A percentile compares a stretch with the other conserved stretches of the same genome.
phyloP scores from a whole-genome alignment of 805 yeast species.

The Diddensiella transvaalensis region DNA sequence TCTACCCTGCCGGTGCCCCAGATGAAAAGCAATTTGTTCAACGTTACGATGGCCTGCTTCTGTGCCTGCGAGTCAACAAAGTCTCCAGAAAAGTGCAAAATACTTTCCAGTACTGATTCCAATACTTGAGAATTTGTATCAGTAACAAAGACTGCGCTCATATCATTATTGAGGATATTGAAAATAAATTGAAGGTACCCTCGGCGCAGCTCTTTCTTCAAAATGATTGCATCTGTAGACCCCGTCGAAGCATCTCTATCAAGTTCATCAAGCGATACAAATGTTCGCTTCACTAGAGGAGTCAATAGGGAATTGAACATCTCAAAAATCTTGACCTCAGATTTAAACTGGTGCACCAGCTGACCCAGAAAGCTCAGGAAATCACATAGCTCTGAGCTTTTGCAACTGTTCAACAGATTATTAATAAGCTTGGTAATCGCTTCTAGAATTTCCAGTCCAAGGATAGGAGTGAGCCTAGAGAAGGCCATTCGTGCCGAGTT shows the following conservation, averaged over 20 bases:
- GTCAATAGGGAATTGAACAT: constrained; percentile 67
- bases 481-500: constrained; percentile 85
- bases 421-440: constrained; percentile 70
- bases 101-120: constrained; percentile 56
- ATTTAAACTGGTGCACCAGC: constrained; percentile 71
- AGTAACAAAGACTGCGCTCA: constrained; percentile 71
- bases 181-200: constrained; percentile 67
- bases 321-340: constrained; percentile 64
- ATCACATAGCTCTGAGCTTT: constrained; percentile 68
- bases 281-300: constrained; percentile 68
- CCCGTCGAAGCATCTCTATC: constrained; percentile 40
- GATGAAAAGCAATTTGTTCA: constrained; percentile 55
- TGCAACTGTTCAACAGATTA: constrained; percentile 55
- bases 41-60: constrained; percentile 64
- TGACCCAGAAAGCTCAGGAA: constrained; percentile 86
- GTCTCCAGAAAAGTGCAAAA: constrained; percentile 64
- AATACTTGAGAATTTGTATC: constrained; percentile 60
- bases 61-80: constrained; percentile 60
- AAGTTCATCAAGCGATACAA: constrained; percentile 44
- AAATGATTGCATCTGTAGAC: constrained; percentile 61
- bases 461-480: constrained; percentile 77
- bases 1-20: constrained; percentile 68
- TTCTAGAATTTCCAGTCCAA: constrained; percentile 49
- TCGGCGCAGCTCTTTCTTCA: constrained; percentile 61
- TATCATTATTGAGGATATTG: constrained; percentile 69